A percentile compares a stretch with the other conserved stretches of the same genome.
Conservation (phyloP, 2,329 filamentous ascomycete genomes). For the Podosphaera xanthii region DNA sequence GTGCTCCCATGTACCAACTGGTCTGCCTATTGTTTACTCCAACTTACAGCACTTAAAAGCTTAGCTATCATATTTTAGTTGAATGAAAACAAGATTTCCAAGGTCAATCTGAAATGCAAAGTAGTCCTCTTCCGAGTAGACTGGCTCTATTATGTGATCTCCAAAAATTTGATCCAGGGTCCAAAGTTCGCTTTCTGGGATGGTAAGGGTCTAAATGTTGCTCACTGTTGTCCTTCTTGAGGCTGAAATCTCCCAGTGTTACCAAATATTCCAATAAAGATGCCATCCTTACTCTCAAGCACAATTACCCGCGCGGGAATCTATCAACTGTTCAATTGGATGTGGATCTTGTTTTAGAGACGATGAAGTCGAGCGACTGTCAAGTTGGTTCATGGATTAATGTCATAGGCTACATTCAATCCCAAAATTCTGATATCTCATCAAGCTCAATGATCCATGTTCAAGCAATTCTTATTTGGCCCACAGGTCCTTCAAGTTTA, state of each 20-base stretch:
- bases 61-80: no score
- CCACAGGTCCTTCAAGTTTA: constrained; percentile 49
- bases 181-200: constrained; percentile 81
- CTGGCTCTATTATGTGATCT: constrained; percentile 14
- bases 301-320: constrained; percentile 32
- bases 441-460: constrained; percentile 24
- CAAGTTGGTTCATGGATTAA: constrained; percentile 73
- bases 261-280: constrained; percentile 29
- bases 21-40: no score
- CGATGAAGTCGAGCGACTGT: constrained; percentile 37
- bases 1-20: no score
- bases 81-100: no score
- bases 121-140: constrained; percentile 12
- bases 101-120: constrained; percentile 6
- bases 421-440: constrained; percentile 4
- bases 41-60: no score
- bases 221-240: background rate
- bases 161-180: constrained; percentile 12
- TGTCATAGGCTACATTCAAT: constrained; percentile 54
- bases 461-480: constrained; percentile 60
- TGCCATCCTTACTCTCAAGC: constrained; percentile 43
- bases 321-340: constrained; percentile 37
- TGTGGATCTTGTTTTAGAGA: constrained; percentile 45
- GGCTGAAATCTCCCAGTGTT: constrained; percentile 23
- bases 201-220: constrained; percentile 35